Base-by-base conservation (phyloP, 2,329 filamentous ascomycete genomes). In the Cadophora sp. region DNA sequence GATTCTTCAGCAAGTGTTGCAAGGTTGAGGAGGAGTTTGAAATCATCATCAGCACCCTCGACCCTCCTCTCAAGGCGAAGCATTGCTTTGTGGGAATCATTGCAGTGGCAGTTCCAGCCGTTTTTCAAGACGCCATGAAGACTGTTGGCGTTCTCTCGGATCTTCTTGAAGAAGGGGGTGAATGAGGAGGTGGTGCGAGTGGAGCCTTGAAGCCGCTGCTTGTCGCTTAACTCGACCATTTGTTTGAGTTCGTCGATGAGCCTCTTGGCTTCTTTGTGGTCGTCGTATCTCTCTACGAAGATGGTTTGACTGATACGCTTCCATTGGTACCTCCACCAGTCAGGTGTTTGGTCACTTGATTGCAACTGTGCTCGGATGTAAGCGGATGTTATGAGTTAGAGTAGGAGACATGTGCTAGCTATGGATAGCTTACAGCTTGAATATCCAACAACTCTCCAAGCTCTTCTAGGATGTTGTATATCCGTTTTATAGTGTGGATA, bases 131-230 rank as follows among this genome's bases (percentile, higher is more conserved):
- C 47, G 0, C 47, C n/a, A 24, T 48, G 47, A 9, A 48, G 47
- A 14, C 47, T 48, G 47, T 48, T 48, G 47, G 47, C 47, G 6
- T 48, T 48, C 47, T 48, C n/a, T 48, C 47, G 47, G 8, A 48
- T 48, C 47, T 48, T 48, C 7, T 24, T 20, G 47, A 48, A 48
- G 47, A 48, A 48, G 9, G 47, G 47, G 5, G 47, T 24, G 47
- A 48, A 48, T 18, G 47, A 48, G 11, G 47, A 48, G 20, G 47
- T 48, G 20, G 47, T 48, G n/a, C 47, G 47, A 14, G 47, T 22
- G 7, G 9, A 24, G 20, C 47, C 47, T 24, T 48, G 47, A 6
- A 22, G n/a, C 47, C 47, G n/a, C 20, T 48, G 47, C 47, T 48
- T 48, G 47, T 48, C 47, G 47, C 47, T 48, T 24, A 48, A 24